These are phyloP conservation scores for Globisporangium canariense DNA, from an alignment of 352 stramenopile genomes.

Conservation along the genomic window DNA sequence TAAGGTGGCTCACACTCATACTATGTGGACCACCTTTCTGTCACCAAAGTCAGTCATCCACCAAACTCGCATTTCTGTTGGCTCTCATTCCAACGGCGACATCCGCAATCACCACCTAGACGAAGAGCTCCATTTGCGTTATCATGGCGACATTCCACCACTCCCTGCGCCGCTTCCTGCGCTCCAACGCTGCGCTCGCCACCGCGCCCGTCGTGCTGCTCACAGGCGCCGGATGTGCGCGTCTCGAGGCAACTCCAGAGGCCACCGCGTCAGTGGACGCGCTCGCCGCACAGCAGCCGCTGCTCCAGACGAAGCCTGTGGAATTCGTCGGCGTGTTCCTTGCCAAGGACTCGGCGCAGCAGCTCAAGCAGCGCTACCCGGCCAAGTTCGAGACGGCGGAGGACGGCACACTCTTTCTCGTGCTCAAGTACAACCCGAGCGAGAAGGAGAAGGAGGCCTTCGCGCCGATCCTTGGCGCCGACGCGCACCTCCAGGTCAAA, in stretches of 20 bases:
- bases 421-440: constrained; percentile 78
- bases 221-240: constrained; percentile 19
- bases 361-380: constrained; percentile 52
- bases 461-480: constrained; percentile 55
- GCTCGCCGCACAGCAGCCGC: neutral
- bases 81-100: neutral
- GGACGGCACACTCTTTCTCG: constrained; percentile 51
- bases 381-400: constrained; percentile 35
- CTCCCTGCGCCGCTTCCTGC: constrained; percentile 16
- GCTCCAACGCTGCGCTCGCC: constrained; percentile 9
- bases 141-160: constrained; percentile 17
- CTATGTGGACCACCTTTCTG: neutral
- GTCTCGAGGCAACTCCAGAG: constrained; percentile 22
- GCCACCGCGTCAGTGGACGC: neutral
- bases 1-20: neutral
- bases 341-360: constrained; percentile 43
- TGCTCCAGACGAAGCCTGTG: constrained; percentile 22
- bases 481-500: constrained; percentile 58
- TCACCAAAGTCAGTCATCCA: neutral
- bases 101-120: neutral
- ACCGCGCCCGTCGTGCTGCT: constrained; percentile 21
- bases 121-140: neutral
- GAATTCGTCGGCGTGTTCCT: constrained; percentile 83
- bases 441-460: constrained; percentile 71
- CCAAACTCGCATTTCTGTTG: neutral